phyloP scores from a whole-genome alignment of 345 rosid genomes.

The Acer saccharum region DNA sequence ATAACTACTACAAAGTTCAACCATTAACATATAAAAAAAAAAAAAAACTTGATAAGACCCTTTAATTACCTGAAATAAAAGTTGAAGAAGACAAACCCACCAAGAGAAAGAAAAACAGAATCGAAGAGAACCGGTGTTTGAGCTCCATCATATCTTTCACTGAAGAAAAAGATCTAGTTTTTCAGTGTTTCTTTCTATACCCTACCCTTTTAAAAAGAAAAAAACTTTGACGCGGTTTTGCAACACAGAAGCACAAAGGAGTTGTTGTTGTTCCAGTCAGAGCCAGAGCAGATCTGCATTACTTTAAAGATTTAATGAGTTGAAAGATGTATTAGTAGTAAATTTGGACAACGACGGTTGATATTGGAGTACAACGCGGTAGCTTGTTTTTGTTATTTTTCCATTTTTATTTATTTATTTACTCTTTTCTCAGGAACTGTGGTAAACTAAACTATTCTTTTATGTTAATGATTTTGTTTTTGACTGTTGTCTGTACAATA shows the following conservation, averaged over 20 bases:
- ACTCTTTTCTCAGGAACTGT: background rate
- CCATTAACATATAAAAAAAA: background rate
- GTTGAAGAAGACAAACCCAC: slow-evolving; percentile 35
- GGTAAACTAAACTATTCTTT: background rate
- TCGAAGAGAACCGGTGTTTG: slow-evolving; percentile 9
- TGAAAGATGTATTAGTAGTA: background rate
- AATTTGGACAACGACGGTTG: background rate
- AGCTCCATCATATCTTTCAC: slow-evolving; percentile 28
- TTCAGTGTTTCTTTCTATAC: background rate
- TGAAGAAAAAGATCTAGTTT: background rate
- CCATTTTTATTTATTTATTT: background rate
- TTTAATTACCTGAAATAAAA: slow-evolving; percentile 43
- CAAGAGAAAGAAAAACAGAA: slow-evolving; percentile 32
- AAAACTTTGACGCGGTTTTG: slow-evolving; percentile 10
- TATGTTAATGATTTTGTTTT: background rate
- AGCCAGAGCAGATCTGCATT: background rate
- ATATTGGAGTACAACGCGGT: slow-evolving; percentile 2
- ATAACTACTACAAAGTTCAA: background rate
- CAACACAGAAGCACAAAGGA: background rate
- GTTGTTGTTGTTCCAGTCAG: background rate
- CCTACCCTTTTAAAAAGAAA: background rate
- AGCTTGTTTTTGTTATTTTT: background rate
- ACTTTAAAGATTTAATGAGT: background rate
- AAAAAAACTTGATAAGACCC: background rate
- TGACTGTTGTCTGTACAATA: background rate